Percentiles rank a stretch among this genome's conserved stretches.
Evolutionary conservation across 768 basidiomycete genomes (phyloP).

Genomic region (Leccinum sublutescens): DNA sequence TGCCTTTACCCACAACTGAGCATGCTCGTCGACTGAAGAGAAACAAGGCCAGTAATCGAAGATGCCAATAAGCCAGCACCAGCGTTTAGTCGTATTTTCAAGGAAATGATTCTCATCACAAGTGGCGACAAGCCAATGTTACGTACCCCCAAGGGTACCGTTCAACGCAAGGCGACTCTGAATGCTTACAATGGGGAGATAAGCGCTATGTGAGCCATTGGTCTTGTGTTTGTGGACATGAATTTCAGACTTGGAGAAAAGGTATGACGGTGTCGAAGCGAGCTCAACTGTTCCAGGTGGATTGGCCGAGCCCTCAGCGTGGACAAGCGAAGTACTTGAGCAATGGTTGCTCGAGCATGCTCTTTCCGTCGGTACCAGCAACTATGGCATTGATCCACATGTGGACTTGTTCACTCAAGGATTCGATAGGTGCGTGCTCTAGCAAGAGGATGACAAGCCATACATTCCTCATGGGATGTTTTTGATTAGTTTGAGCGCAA

Average conservation of each 20-base stretch:
- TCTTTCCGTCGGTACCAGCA: constrained; percentile 6
- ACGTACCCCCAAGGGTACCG: constrained; percentile 45
- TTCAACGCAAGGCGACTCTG: constrained; percentile 40
- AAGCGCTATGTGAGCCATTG: constrained; percentile 38
- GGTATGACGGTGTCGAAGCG: constrained; percentile 34
- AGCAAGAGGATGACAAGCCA: neutral
- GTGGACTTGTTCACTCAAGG: constrained; percentile 35
- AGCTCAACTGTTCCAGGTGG: constrained; percentile 17
- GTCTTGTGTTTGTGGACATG: neutral
- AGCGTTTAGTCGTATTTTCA: constrained; percentile 44
- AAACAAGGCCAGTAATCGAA: constrained; percentile 39
- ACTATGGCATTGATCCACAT: constrained; percentile 1
- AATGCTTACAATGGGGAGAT: constrained; percentile 45
- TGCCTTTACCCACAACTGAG: neutral
- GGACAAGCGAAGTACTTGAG: constrained; percentile 21
- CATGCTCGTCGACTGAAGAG: neutral
- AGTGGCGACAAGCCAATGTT: constrained; percentile 41
- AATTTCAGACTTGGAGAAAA: neutral
- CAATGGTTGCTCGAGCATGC: constrained; percentile 32
- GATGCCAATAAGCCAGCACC: constrained; percentile 44
- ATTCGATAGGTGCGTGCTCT: constrained; percentile 35
- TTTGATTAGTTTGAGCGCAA: constrained; percentile 28
- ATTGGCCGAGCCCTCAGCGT: constrained; percentile 22
- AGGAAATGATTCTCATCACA: constrained; percentile 52
- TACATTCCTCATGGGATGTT: too few species aligned